Evolutionary conservation across 148 eudicot species (phyloP).

Genomic region (Heliamphora exappendiculata): DNA sequence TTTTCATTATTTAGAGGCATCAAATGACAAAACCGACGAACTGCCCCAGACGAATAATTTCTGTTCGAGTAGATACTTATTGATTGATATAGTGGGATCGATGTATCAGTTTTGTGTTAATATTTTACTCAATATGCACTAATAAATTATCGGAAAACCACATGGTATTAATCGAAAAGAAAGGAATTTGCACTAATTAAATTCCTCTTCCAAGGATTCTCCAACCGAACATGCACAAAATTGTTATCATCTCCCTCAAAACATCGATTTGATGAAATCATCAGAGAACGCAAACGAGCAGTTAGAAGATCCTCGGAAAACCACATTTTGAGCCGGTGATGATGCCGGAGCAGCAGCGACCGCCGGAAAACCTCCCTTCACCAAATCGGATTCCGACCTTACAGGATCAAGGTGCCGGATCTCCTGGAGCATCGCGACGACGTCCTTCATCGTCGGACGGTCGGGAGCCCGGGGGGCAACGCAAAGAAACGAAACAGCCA

Average conservation of each 20-base stretch:
- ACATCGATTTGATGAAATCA: conserved; percentile 34
- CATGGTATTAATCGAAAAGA: no score
- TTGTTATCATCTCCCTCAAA: neutral
- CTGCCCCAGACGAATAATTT: no score
- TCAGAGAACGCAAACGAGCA: conserved; percentile 89
- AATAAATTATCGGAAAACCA: no score
- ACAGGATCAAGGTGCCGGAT: conserved; percentile 54
- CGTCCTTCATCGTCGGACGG: conserved; percentile 91
- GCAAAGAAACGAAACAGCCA: conserved; percentile 86
- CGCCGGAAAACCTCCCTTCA: conserved; percentile 41
- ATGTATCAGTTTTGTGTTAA: no score
- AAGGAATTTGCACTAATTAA: no score
- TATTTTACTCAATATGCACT: no score
- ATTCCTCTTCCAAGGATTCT: neutral
- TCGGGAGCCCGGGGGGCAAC: conserved; percentile 59
- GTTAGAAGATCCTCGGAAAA: conserved; percentile 67
- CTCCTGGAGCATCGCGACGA: conserved; percentile 90
- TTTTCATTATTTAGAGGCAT: no score
- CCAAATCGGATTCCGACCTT: conserved; percentile 40
- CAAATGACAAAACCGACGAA: no score
- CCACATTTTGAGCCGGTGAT: conserved; percentile 39
- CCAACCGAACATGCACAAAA: conserved; percentile 10
- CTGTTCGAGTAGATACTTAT: no score
- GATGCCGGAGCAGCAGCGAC: conserved; percentile 32
- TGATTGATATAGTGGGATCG: no score